Evolutionary conservation across 2,329 filamentous ascomycete species (phyloP).

Genomic region (Ascochyta fabae): DNA sequence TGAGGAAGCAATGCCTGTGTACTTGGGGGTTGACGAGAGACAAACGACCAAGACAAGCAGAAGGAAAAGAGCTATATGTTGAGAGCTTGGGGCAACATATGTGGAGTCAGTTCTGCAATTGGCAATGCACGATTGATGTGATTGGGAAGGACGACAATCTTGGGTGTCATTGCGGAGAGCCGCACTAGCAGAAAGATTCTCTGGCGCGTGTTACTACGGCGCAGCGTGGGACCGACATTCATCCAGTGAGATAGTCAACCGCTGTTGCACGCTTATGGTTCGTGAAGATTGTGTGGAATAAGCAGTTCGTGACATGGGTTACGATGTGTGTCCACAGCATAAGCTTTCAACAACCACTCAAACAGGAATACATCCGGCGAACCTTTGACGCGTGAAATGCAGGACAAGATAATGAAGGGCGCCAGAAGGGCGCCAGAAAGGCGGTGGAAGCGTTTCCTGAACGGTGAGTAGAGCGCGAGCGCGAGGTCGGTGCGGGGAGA

Average conservation of each 20-base stretch:
- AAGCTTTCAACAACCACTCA: background rate
- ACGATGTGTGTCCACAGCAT: background rate
- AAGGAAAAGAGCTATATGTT: background rate
- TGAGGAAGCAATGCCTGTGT: background rate
- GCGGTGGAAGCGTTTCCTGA: slow-evolving; percentile 19
- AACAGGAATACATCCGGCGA: background rate
- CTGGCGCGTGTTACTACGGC: slow-evolving; percentile 3
- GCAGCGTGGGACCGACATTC: slow-evolving; percentile 13
- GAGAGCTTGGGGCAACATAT: background rate
- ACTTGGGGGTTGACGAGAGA: background rate
- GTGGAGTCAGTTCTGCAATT: background rate
- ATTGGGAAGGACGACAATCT: slow-evolving; percentile 12
- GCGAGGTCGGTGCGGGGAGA: slow-evolving; percentile 15
- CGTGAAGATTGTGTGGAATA: background rate
- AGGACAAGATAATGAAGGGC: background rate
- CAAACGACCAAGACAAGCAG: background rate
- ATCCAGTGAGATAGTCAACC: background rate
- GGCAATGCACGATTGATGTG: slow-evolving; percentile 10
- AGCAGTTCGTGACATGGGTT: background rate
- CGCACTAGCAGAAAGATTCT: slow-evolving; percentile 10
- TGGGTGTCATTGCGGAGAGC: slow-evolving; percentile 23
- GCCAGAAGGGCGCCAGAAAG: slow-evolving; percentile 4
- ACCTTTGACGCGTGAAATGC: slow-evolving; percentile 1
- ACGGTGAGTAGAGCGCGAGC: background rate
- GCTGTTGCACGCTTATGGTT: background rate